Evolutionary conservation across 108 stramenopile species (phyloP).

Genomic region (Pseudonitzschia delicatissima): DNA sequence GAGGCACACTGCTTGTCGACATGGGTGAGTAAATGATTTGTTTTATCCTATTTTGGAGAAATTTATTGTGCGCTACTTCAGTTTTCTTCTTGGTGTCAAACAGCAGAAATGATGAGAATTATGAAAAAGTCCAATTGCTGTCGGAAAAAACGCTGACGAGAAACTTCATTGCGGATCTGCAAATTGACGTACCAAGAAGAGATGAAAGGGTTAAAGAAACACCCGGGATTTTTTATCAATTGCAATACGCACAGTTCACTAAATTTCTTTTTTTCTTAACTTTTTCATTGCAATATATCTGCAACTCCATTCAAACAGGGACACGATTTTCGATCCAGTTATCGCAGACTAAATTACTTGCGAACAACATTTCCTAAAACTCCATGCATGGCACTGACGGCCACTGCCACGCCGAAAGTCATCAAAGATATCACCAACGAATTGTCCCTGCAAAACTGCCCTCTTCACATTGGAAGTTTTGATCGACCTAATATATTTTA

Average conservation of each 20-base stretch:
- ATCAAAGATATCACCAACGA: slow-evolving; percentile 71
- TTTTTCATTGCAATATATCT: no score
- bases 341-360: slow-evolving; percentile 62
- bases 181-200: no score
- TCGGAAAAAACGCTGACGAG: neutral
- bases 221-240: no score
- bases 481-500: slow-evolving; percentile 94
- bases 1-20: slow-evolving; percentile 94
- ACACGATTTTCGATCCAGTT: slow-evolving; percentile 89
- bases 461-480: slow-evolving; percentile 68
- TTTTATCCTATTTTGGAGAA: no score
- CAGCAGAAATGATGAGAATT: neutral
- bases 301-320: no score
- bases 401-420: slow-evolving; percentile 92
- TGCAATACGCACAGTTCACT: no score
- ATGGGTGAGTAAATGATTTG: slow-evolving; percentile 33
- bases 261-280: no score
- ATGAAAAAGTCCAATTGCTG: neutral
- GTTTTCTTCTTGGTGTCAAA: no score
- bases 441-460: slow-evolving; percentile 43
- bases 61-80: no score
- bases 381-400: slow-evolving; percentile 87
- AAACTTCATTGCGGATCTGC: no score
- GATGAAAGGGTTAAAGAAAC: no score
- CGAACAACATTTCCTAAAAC: slow-evolving; percentile 77